Evolutionary conservation across 2,329 filamentous ascomycete species (phyloP).

Genomic region (Aspergillus pseudonomiae): DNA sequence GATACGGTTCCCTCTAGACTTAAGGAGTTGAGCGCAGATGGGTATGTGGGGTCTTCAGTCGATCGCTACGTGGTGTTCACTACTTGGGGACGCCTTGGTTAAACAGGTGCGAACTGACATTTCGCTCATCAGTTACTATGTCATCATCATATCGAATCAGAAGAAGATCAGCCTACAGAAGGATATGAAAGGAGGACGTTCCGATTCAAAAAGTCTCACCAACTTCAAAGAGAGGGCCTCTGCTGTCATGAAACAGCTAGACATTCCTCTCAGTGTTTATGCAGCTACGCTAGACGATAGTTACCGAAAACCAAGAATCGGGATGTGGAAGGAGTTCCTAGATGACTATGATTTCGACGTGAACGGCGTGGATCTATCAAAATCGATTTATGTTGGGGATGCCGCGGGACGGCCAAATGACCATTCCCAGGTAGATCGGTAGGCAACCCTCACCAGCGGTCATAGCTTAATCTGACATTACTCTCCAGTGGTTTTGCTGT

Average conservation of each 20-base stretch:
- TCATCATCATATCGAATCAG: conserved; percentile 88
- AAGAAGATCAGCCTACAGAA: conserved; percentile 75
- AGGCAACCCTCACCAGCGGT: conserved; percentile 14
- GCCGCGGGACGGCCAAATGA: conserved; percentile 65
- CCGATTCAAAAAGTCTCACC: conserved; percentile 66
- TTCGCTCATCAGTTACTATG: conserved; percentile 60
- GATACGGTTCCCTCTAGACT: conserved; percentile 67
- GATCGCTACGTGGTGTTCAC: neutral
- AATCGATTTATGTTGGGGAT: conserved; percentile 87
- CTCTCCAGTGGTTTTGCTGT: conserved; percentile 72
- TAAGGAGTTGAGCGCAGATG: conserved; percentile 69
- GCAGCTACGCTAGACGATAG: conserved; percentile 81
- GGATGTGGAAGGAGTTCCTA: conserved; percentile 80
- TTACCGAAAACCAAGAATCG: conserved; percentile 82
- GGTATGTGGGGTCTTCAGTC: conserved; percentile 47
- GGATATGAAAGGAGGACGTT: conserved; percentile 70
- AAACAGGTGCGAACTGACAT: neutral
- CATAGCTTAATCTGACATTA: neutral
- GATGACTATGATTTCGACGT: conserved; percentile 63
- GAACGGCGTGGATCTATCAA: conserved; percentile 65
- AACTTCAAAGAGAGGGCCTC: conserved; percentile 83
- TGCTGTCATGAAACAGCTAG: conserved; percentile 65
- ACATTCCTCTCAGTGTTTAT: conserved; percentile 78
- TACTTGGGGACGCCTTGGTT: neutral
- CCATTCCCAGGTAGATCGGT: conserved; percentile 64